Base-by-base conservation (phyloP, 257 asterid genomes). In the Echium plantagineum region DNA sequence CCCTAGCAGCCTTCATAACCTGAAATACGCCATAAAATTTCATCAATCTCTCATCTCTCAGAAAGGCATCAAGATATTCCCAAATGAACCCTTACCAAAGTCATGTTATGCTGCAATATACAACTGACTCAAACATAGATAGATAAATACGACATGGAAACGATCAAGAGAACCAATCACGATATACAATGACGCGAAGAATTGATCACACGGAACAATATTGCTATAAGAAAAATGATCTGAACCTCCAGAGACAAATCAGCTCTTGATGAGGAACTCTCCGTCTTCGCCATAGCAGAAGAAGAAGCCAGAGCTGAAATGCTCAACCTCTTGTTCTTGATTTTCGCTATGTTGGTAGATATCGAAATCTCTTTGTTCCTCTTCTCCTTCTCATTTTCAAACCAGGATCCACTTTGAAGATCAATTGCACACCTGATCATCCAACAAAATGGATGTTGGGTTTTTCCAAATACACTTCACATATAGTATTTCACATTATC, bases 1-100 rank as follows among this genome's bases (percentile, higher is more conserved):
- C 81, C 73, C 98, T 77, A 47, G 98, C 86, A 72, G 77, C 83
- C 68, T 78, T 79, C 65, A 79, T 82, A 15, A 76, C 82, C 98
- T 90, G 84, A 58, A 65, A 30, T 42, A 51, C 42, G 5, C 38
- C 35, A 20, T 0, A 32, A n/a, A 47, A 70, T 69, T 46, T 60
- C 53, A 62, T 78, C 72, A 71, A 69, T 57, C 26, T 19, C 19
- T 60, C 70, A 59, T 52, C 66, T 22, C 26, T 57, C 9, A 52
- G 59, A 20, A 15, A 60, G 31, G 16, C 58, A 22, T 18, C 49
- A 42, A 10, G 49, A 17, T 42, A 24, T 42, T 19, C 57, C 32
- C 62, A 63, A 62, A 56, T 6, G 4, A 31, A 28, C 55, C 38
- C 47, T 1, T 15, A 5, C 9, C 7, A 15, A 51, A 51, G 51